Evolutionary conservation across 805 yeast species (phyloP), one percentile per base, ranked within the genome.

Genomic region (Pichia sporocuriosa): DNA sequence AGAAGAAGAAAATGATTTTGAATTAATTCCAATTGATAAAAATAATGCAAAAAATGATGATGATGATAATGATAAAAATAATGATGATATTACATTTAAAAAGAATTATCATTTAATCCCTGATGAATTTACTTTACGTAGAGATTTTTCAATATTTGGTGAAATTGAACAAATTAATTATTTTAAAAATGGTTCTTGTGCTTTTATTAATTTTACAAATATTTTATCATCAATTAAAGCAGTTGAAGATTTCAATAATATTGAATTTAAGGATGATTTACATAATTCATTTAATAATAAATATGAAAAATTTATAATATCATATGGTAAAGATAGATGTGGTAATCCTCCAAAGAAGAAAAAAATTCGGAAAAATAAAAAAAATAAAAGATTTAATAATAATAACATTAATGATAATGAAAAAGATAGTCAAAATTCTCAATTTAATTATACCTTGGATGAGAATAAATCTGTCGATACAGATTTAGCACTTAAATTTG

Each of bases 101-200:
- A 32, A 33, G 33, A 11, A 27, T 25, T 39, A 42, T 19, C 27
- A 40, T 17, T 16, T 19, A 11, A 51, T 75, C 27, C 82, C 81
- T 15, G 54, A 57, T 36, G 81, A 73, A 44, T 65, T 62, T 1
- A 66, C 66, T 17, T 58, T 84, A 28, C 67, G 88, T 41, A 49
- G 58, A 4, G 90, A 84, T 57, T 83, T 84, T 47, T 59, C 69
- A 4, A 58, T 58, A 15, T 84, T 76, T 64, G 94, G 94, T 10
- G 81, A 73, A 17, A 66, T 82, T 55, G 94, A 84, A 58, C 93
- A 83, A 56, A 78, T 84, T 44, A 84, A 84, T 53, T 81, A 72
- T 53, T 75, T 79, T 52, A 80, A 71, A 52, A 80, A 79, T 56
- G 76, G 77, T 19, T 78, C 75, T 49, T 82, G 90, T 65, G 88